These are phyloP conservation scores for Claviceps cyperi DNA, from an alignment of 2,329 filamentous ascomycete genomes.

Conservation along the genomic window DNA sequence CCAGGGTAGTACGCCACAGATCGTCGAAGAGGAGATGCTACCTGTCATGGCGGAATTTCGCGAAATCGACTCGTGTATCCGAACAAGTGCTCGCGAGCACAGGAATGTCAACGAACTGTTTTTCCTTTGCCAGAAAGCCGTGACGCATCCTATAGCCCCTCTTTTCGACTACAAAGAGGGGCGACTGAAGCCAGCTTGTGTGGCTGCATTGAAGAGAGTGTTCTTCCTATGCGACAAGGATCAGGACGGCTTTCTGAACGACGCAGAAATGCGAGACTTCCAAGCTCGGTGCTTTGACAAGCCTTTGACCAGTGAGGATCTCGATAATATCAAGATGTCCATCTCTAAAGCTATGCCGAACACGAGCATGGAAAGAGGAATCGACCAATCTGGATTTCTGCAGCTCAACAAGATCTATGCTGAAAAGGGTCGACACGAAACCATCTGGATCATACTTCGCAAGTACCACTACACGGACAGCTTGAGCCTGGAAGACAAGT, in stretches of 20 bases:
- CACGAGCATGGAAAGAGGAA: constrained; percentile 51
- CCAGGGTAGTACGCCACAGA: constrained; percentile 63
- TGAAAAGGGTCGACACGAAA: constrained; percentile 94
- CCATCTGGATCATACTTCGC: constrained; percentile 91
- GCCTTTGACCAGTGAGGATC: constrained; percentile 62
- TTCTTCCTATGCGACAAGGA: constrained; percentile 97
- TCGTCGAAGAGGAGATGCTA: constrained; percentile 93
- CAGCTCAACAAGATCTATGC: constrained; percentile 91
- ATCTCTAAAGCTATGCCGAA: constrained; percentile 56
- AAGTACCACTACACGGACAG: constrained; percentile 96
- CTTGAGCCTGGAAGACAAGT: constrained; percentile 77
- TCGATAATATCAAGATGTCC: constrained; percentile 81
- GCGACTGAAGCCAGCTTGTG: constrained; percentile 73
- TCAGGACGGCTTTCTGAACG: constrained; percentile 82
- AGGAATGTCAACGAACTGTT: constrained; percentile 93
- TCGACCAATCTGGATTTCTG: constrained; percentile 72
- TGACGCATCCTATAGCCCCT: constrained; percentile 91
- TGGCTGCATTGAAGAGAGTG: constrained; percentile 73
- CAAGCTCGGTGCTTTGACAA: constrained; percentile 89
- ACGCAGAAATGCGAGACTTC: constrained; percentile 81
- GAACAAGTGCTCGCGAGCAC: constrained; percentile 82
- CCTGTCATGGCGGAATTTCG: constrained; percentile 98
- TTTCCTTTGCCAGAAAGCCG: constrained; percentile 94
- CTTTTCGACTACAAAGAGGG: constrained; percentile 93
- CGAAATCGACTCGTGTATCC: constrained; percentile 95